Evolutionary conservation across 805 yeast genomes (phyloP), one percentile per base, ranked within the genome.

Genomic region (Starmerella roubikii): DNA sequence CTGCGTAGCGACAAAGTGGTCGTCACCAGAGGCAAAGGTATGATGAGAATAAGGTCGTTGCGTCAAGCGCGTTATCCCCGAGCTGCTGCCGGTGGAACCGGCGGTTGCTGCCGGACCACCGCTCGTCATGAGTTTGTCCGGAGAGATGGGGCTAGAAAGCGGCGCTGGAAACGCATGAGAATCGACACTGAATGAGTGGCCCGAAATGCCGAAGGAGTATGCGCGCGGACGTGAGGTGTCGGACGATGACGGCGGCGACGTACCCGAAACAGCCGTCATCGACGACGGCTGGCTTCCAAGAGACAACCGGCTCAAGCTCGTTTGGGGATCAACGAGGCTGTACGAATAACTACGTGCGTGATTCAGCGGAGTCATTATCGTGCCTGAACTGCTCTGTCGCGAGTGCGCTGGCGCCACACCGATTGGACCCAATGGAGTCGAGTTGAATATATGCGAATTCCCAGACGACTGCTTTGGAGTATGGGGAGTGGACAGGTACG

Each of bases 61-160:
- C n/a, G n/a, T n/a, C n/a, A n/a, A n/a, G n/a, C n/a, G n/a, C n/a
- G n/a, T n/a, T n/a, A n/a, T n/a, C n/a, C n/a, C n/a, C n/a, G n/a
- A n/a, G n/a, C n/a, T n/a, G n/a, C n/a, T n/a, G n/a, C n/a, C n/a
- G n/a, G n/a, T n/a, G n/a, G n/a, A n/a, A n/a, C n/a, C n/a, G n/a
- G n/a, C n/a, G n/a, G n/a, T n/a, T n/a, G n/a, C n/a, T n/a, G n/a
- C n/a, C n/a, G n/a, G n/a, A n/a, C n/a, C n/a, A n/a, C n/a, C n/a
- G n/a, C n/a, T n/a, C 7, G 19, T 9, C 31, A 29, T 29, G 10
- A 36, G 31, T 16, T 16, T 30, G 6, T 25, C 46, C 2, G 48
- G 46, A 26, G 45, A 40, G 15, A 46, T 32, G 3, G 50, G 50
- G 20, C 49, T 45, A 11, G 50, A 46, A n/a, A 46, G 23, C 24